Base-by-base conservation (phyloP, 371 early-diverging fungal species). In the Mortierella sp. region DNA sequence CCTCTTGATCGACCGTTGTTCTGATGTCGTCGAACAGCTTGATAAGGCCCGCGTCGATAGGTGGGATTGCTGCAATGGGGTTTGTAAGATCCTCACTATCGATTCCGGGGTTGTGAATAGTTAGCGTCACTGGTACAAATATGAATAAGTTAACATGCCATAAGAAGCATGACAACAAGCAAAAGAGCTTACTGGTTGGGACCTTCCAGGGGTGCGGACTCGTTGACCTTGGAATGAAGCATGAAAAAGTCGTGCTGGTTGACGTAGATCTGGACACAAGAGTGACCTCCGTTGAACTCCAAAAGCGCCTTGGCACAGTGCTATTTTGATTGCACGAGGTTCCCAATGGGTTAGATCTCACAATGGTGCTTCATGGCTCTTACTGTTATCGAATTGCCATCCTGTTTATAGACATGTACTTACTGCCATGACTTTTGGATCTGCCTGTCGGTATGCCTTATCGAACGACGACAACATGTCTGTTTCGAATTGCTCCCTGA, bases 191-290 rank as follows among this genome's bases (percentile, higher is more conserved):
- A 85, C 85, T 86, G 86, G 45, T 80, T 80, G 7, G 86, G 82
- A 5, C 86, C 77, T 50, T 86, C 86, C 52, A 86, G 9, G 16
- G 82, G 78, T 14, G 82, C 73, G 8, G 80, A 42, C 42, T 94
- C 95, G 54, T 89, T 91, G 75, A 95, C 89, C 65, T 95, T 95
- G 84, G 95, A 89, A 76, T 95, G 93, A 38, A 96, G 94, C 87
- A 97, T 94, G 81, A 99, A 98, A 80, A 99, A 98, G 76, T 96
- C 96, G 81, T 99, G 98, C 84, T 98, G 99, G 89, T 97, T 98
- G 50, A 99, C 95, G 81, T 98, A 99, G 10, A 94, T 95, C 80
- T 97, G 97, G 21, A 98, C 94, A 81, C 97, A 97, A 0, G 98
- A 98, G 68, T 94, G 92, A 42, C 99, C 99, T 38, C 99, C 99